A percentile compares a stretch with the other conserved stretches of the same genome.
These are phyloP conservation scores for Didymella exigua DNA, from an alignment of 2,329 filamentous ascomycete species.

Conservation along the genomic window DNA sequence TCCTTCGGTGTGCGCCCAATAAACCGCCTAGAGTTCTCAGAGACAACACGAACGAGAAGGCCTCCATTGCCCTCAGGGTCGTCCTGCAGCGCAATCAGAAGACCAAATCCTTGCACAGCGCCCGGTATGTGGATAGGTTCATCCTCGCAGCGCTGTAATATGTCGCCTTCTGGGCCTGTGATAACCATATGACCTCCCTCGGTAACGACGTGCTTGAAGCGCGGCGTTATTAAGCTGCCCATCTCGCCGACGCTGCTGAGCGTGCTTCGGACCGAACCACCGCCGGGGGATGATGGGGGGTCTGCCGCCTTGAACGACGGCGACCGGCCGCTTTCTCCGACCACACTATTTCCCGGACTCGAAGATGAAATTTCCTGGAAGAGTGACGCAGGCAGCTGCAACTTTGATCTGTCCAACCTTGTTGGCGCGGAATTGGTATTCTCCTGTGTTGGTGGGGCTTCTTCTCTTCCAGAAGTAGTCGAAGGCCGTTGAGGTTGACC, in stretches of 20 bases:
- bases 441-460: constrained; percentile 8
- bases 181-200: constrained; percentile 82
- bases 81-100: constrained; percentile 75
- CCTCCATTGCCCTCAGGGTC: constrained; percentile 64
- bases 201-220: constrained; percentile 79
- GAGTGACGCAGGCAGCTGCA: constrained; percentile 37
- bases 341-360: constrained; percentile 33
- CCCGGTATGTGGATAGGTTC: constrained; percentile 90
- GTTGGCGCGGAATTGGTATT: constrained; percentile 3
- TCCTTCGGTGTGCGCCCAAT: constrained; percentile 78
- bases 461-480: constrained; percentile 10
- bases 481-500: constrained; percentile 9
- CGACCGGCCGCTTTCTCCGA: constrained; percentile 28
- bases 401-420: constrained; percentile 17
- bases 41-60: constrained; percentile 73
- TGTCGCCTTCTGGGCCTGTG: constrained; percentile 74
- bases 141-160: constrained; percentile 82
- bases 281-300: constrained; percentile 31
- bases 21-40: constrained; percentile 77
- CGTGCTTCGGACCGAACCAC: constrained; percentile 42
- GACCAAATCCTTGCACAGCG: constrained; percentile 79
- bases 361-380: constrained; percentile 43
- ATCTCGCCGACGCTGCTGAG: constrained; percentile 51
- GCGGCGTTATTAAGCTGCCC: constrained; percentile 65
- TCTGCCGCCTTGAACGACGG: constrained; percentile 29